phyloP scores from a whole-genome alignment of 441 rosid species.

The Erodium chrysanthum region DNA sequence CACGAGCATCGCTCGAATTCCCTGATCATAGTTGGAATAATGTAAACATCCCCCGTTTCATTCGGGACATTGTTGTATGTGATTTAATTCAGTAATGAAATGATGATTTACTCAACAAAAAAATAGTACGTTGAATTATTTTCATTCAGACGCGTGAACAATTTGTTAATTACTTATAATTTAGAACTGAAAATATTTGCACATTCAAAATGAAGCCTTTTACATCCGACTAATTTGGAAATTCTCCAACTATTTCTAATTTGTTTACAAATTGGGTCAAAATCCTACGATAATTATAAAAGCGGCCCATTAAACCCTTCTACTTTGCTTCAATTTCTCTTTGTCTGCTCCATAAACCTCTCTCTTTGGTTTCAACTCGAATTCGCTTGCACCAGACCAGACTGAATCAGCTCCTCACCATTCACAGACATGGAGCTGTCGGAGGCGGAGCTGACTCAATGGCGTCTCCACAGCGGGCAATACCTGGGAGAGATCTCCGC shows the following conservation, averaged over 20 bases:
- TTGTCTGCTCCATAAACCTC: neutral
- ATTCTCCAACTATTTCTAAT: no score
- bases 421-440: neutral
- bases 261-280: neutral
- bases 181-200: no score
- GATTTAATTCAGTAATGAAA: no score
- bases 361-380: neutral
- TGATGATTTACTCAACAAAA: no score
- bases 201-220: no score
- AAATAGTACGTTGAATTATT: no score
- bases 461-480: slow-evolving; percentile 6
- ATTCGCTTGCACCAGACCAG: neutral
- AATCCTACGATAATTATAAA: neutral
- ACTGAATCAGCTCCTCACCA: neutral
- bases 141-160: no score
- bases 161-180: no score
- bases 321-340: neutral
- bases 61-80: no score
- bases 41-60: no score
- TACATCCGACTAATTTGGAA: neutral
- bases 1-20: no score
- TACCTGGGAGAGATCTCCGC: slow-evolving; percentile 9
- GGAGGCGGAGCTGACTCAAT: neutral
- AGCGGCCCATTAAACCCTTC: slow-evolving; percentile 3
- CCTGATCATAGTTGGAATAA: no score